Evolutionary conservation across 805 yeast genomes (phyloP), one percentile per base, ranked within the genome.

Genomic region (Suhomyces prunicola): DNA sequence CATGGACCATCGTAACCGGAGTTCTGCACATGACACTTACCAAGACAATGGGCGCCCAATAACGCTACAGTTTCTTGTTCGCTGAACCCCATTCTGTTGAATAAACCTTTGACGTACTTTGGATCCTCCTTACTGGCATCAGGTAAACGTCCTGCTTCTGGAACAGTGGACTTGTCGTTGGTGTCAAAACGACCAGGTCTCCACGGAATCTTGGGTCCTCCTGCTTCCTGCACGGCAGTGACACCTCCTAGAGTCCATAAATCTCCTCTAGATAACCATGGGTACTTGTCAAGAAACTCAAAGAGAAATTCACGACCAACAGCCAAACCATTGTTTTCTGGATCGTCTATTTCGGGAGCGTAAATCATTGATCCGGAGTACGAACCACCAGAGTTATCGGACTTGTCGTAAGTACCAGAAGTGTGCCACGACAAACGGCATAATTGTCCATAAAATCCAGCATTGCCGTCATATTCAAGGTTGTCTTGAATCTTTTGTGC

Each of bases 241-340:
- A 80, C 86, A 35, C 90, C 90, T n/a, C 83, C 88, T 33, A 86
- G 69, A 8, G 90, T 86, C 85, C 87, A 85, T 59, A 86, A 76
- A 65, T 86, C 91, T 40, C 88, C 86, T 64, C 83, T 78, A 12
- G 85, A 74, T 51, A 86, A 71, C 73, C 82, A 80, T 9, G 90
- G 88, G 70, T 74, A 82, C 63, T 80, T 74, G 44, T 68, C 70
- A 61, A 77, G 76, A 61, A 86, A 71, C 35, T 85, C 81, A 61
- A 79, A 79, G 50, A 86, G 71, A 57, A 83, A 84, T 54, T 73
- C 69, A 54, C 87, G 75, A 8, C 86, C 90, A 29, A 71, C 64
- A 54, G 74, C 79, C 54, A 80, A 65, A n/a, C 83, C 84, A 12
- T 74, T 74, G 62, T 80, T 80, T 47, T 72, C 83, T 3, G 60